Evolutionary conservation across 2,329 filamentous ascomycete genomes (phyloP), one percentile per base, ranked within the genome.

Genomic region (Pseudocercospora ulei): DNA sequence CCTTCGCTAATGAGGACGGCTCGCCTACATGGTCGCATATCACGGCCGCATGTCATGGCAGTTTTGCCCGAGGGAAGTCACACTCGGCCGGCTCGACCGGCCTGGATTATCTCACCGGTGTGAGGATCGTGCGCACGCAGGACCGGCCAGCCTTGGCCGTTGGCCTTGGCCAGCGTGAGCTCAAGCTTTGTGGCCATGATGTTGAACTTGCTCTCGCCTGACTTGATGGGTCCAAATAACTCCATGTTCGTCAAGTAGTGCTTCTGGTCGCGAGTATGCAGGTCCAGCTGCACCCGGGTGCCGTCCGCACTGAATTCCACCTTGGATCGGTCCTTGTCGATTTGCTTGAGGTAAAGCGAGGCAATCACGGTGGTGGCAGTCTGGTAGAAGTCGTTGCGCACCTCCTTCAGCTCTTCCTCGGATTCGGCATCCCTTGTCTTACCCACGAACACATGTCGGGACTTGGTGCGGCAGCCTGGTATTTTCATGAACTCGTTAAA

Each of bases 401-500:
- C 82, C 3, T 75, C 78, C 27, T 85, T 76, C 25, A 93, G 64
- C 53, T 81, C 69, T 64, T 93, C 85, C 64, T 93, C 84, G 1
- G 71, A 74, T 24, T 59, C 61, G 39, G 63, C 60, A 42, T 60
- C 65, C 51, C 59, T 83, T 53, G 73, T 75, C 51, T 76, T 71
- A 3, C 82, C 82, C 20, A 96, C 72, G 56, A 95, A 98, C 50
- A 94, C 64, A 67, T 98, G 90, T 44, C 73, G 71, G 27, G 71
- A 68, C 64, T 87, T 90, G 27, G 80, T 86, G 60, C 77, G 78
- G 65, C 90, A 98, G 1, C 90, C 90, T 53, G 82, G 78, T 43
- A 98, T 88, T 64, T 83, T 90, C 78, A 98, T 78, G 65, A 98
- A 98, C 63, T 96, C 81, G 61, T 98, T 87, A 62, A 98, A 98